phyloP scores from a whole-genome alignment of 805 yeast species.

The Starmerella floris region DNA sequence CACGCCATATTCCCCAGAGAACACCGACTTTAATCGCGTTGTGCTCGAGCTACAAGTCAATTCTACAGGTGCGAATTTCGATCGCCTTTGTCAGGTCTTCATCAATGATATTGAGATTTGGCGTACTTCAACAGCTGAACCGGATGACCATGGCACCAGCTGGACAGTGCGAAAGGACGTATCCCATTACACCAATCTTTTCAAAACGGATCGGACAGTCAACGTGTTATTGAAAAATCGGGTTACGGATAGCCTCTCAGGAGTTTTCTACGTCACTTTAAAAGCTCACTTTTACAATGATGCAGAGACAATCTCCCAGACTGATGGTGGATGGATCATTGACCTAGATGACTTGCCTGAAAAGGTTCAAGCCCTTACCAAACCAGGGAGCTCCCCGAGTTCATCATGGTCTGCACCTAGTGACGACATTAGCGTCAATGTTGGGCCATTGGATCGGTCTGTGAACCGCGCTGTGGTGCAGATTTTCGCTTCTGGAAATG shows the following conservation, averaged over 20 bases:
- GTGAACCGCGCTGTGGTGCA: conserved; percentile 37
- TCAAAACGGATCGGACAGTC: conserved; percentile 25
- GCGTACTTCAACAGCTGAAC: conserved; percentile 80
- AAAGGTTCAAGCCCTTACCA: conserved; percentile 10
- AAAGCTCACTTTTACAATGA: conserved; percentile 36
- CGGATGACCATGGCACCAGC: conserved; percentile 39
- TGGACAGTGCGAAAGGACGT: conserved; percentile 54
- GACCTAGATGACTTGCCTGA: conserved; percentile 11
- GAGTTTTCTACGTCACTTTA: conserved; percentile 45
- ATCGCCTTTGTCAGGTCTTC: conserved; percentile 28
- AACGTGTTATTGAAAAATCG: conserved; percentile 43
- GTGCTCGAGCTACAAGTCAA: conserved; percentile 26
- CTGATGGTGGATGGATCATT: conserved; percentile 19
- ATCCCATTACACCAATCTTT: conserved; percentile 41
- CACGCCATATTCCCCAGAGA: conserved; percentile 26
- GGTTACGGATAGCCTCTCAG: conserved; percentile 39
- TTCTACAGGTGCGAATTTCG: conserved; percentile 30
- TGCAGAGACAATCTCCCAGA: background rate
- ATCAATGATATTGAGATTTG: conserved; percentile 50
- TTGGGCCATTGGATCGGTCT: conserved; percentile 13
- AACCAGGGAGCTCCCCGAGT: conserved; percentile 1
- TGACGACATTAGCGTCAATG: conserved; percentile 11
- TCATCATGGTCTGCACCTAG: conserved; percentile 18
- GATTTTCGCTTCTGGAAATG: conserved; percentile 59
- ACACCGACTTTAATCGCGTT: conserved; percentile 28